These are phyloP conservation scores for Tillandsia fasciculata DNA, from an alignment of 176 grass and related monocot species.

Conservation along the genomic window DNA sequence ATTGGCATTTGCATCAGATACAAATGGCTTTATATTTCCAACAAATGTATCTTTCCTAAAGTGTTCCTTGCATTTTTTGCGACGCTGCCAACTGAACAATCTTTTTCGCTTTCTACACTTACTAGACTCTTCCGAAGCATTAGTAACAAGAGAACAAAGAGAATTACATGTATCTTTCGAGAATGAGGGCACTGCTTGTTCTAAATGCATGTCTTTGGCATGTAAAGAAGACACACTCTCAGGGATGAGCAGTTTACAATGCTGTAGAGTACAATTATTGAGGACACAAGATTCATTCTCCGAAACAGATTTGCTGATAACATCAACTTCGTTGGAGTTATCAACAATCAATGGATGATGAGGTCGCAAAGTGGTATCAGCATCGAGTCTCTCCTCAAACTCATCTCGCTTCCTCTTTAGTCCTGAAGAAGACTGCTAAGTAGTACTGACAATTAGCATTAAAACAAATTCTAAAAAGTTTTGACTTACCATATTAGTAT, in stretches of 20 bases:
- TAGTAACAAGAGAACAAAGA: background rate
- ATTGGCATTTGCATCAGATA: conserved; percentile 1
- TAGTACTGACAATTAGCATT: no score
- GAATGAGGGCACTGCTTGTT: background rate
- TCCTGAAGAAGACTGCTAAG: no score
- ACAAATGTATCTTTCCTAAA: background rate
- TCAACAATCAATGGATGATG: no score
- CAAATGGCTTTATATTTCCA: background rate
- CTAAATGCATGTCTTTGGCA: background rate
- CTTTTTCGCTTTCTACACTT: background rate
- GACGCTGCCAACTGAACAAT: conserved; percentile 15
- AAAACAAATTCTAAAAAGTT: no score
- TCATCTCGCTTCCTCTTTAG: no score
- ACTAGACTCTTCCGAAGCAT: background rate
- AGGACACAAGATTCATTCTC: background rate
- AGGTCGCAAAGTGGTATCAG: no score
- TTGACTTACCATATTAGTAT: no score
- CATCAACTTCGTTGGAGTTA: background rate
- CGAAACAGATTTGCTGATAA: background rate
- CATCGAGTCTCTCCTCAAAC: no score
- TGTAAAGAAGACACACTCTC: background rate
- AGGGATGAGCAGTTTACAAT: background rate
- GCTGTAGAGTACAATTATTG: background rate
- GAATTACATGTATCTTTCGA: background rate
- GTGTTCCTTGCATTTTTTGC: background rate